Conservation (phyloP, 169 alveolate genomes). For the Cryptosporidium bovis region DNA sequence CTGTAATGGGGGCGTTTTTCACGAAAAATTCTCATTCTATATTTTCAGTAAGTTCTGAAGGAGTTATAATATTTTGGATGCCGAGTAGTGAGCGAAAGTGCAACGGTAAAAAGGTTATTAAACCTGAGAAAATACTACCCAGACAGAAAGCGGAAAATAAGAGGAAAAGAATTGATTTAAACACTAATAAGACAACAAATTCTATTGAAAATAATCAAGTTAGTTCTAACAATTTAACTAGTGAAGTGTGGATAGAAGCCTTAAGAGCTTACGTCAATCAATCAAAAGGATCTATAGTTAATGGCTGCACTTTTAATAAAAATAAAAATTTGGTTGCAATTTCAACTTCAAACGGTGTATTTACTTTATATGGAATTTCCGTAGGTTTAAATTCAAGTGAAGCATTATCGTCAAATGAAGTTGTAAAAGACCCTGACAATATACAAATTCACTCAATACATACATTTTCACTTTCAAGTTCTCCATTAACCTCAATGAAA, state of each 20-base stretch:
- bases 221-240: not conserved
- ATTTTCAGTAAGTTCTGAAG: slow-evolving; percentile 84
- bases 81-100: slow-evolving; percentile 20
- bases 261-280: slow-evolving; percentile 58
- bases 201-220: not conserved
- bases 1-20: slow-evolving; percentile 85
- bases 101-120: slow-evolving; percentile 15
- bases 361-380: slow-evolving; percentile 48
- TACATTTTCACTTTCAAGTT: slow-evolving; percentile 59
- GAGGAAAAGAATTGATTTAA: not conserved
- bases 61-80: slow-evolving; percentile 85
- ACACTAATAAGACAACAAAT: not conserved
- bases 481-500: slow-evolving; percentile 48
- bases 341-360: slow-evolving; percentile 61
- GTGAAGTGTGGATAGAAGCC: slow-evolving; percentile 51
- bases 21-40: slow-evolving; percentile 82
- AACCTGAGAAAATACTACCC: slow-evolving; percentile 9
- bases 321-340: slow-evolving; percentile 32
- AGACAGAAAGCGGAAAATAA: slow-evolving; percentile 15
- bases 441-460: slow-evolving; percentile 20
- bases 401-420: not conserved
- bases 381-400: slow-evolving; percentile 2
- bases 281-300: slow-evolving; percentile 36
- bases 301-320: slow-evolving; percentile 49
- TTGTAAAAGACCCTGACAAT: not conserved